phyloP scores from a whole-genome alignment of 73 alveolate genomes.

The Stentor roeselii region DNA sequence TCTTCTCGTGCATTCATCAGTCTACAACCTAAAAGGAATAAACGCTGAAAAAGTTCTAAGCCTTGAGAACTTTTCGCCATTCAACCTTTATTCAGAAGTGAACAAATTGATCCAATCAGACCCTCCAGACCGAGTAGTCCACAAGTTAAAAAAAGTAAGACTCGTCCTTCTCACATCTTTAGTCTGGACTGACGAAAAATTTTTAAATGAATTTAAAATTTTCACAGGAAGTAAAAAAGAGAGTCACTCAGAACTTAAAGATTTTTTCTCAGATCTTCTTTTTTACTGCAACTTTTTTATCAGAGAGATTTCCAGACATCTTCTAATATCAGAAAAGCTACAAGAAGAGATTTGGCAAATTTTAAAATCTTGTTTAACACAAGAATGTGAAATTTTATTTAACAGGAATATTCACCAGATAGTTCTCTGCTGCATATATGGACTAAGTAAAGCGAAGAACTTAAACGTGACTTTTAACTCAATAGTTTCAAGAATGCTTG shows the following conservation, averaged over 20 bases:
- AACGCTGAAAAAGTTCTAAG: background rate
- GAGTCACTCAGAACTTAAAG: background rate
- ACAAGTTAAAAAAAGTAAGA: too few species aligned
- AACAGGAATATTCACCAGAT: background rate
- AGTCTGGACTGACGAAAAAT: background rate
- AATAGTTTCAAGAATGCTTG: background rate
- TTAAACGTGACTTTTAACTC: background rate
- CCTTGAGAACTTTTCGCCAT: background rate
- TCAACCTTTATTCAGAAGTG: background rate
- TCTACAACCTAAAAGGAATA: background rate
- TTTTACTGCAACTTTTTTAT: background rate
- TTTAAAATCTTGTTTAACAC: background rate
- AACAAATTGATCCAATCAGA: too few species aligned
- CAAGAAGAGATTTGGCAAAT: conserved; percentile 2
- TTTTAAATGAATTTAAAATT: too few species aligned
- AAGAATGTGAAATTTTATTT: background rate
- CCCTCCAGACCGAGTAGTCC: background rate
- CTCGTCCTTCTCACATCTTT: background rate
- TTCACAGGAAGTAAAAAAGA: background rate
- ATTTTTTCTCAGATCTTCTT: background rate
- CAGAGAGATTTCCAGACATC: background rate
- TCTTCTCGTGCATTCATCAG: background rate
- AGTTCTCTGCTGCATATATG: background rate
- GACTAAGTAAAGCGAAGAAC: background rate
- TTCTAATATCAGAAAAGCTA: background rate